Evolutionary conservation across 495 filamentous ascomycete species (phyloP).

Genomic region (Penicillium manginii): DNA sequence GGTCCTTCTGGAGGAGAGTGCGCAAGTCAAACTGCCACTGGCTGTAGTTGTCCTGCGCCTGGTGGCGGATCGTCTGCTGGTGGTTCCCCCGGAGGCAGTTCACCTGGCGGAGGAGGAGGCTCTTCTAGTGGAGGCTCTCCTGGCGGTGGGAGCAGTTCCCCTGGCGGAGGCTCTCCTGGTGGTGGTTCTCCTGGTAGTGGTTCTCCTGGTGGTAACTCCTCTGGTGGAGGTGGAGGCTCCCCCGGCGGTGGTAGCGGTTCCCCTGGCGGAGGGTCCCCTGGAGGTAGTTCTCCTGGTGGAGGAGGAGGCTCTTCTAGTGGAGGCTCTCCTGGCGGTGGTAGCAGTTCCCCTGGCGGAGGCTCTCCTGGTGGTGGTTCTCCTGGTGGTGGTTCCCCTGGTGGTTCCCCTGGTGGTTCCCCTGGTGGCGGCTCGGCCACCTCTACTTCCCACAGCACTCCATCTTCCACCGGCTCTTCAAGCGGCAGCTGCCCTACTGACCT

Average conservation of each 20-base stretch:
- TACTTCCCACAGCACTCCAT: slow-evolving; percentile 17
- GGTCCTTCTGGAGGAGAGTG: background rate
- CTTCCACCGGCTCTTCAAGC: slow-evolving; percentile 19
- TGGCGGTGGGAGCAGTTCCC: no score
- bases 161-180: no score
- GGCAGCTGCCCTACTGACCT: slow-evolving; percentile 55
- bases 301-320: slow-evolving; percentile 13
- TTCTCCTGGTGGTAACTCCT: no score
- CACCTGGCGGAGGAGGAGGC: background rate
- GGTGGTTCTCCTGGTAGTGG: no score
- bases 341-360: background rate
- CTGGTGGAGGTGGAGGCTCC: no score
- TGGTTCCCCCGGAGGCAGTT: no score
- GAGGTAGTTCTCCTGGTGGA: no score
- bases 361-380: no score
- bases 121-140: background rate
- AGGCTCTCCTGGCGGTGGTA: slow-evolving; percentile 8
- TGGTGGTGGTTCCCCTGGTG: slow-evolving; percentile 2
- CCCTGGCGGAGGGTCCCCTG: no score
- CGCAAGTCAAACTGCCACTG: slow-evolving; percentile 22
- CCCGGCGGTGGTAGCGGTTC: no score
- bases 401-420: slow-evolving; percentile 1
- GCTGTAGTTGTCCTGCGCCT: slow-evolving; percentile 24
- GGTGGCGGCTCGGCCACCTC: slow-evolving; percentile 7
- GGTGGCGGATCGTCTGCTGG: background rate